Percentiles rank a stretch among this genome's conserved stretches.
Evolutionary conservation across 192 early-diverging fungal genomes (phyloP).

Genomic region (Obelidium mucronatum): DNA sequence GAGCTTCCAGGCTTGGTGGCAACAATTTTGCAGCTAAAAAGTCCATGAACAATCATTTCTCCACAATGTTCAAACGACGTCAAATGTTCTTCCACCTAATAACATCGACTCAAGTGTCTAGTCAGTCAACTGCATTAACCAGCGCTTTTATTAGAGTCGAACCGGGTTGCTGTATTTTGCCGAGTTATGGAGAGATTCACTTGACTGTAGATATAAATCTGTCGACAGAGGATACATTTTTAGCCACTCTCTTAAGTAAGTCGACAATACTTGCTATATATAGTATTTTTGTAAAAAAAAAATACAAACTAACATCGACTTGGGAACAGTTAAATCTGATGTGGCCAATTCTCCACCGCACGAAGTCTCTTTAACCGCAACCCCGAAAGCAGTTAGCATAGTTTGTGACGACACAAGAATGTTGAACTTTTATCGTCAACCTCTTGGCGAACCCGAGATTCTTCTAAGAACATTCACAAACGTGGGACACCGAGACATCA

Average conservation of each 20-base stretch:
- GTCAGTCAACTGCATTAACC: slow-evolving; percentile 49
- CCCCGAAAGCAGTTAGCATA: slow-evolving; percentile 65
- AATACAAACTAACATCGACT: too few species aligned
- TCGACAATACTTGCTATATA: too few species aligned
- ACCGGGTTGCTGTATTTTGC: slow-evolving; percentile 52
- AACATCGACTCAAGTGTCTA: slow-evolving; percentile 52
- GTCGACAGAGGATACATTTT: slow-evolving; percentile 66
- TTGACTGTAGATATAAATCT: slow-evolving; percentile 62
- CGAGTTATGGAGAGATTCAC: slow-evolving; percentile 60
- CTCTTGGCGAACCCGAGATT: slow-evolving; percentile 61
- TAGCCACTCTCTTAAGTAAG: slow-evolving; percentile 61
- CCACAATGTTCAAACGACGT: slow-evolving; percentile 59
- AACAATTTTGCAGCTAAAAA: slow-evolving; percentile 32
- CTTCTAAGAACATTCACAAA: slow-evolving; percentile 65
- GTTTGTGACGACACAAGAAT: slow-evolving; percentile 66
- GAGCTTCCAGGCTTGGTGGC: background rate
- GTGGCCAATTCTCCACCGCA: slow-evolving; percentile 58
- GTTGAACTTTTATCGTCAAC: slow-evolving; percentile 68
- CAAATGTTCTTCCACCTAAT: slow-evolving; percentile 70
- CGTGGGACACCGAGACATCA: slow-evolving; percentile 64
- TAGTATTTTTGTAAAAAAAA: too few species aligned
- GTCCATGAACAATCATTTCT: slow-evolving; percentile 41
- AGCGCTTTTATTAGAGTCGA: slow-evolving; percentile 58
- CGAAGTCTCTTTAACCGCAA: slow-evolving; percentile 67
- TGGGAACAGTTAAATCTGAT: too few species aligned